These are phyloP conservation scores for Periconia sp. DNA, from an alignment of 2,329 filamentous ascomycete genomes.

Conservation along the genomic window DNA sequence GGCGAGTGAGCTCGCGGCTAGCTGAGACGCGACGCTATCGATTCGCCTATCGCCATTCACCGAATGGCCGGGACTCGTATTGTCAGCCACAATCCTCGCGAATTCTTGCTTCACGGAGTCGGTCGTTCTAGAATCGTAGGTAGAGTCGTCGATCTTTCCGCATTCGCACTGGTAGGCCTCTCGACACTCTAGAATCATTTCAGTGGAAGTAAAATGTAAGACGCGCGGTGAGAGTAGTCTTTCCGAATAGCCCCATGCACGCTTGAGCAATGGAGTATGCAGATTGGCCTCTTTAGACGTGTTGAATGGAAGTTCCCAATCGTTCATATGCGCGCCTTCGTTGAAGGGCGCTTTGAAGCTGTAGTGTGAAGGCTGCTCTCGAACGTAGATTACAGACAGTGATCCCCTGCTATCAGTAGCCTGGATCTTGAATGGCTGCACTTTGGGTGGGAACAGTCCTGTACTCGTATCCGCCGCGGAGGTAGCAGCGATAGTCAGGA, in stretches of 20 bases:
- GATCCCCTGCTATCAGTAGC: conserved; percentile 41
- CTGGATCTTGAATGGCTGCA: conserved; percentile 39
- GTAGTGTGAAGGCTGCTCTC: conserved; percentile 44
- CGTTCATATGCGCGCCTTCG: conserved; percentile 41
- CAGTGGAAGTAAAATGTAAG: conserved; percentile 41
- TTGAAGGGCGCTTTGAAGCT: conserved; percentile 44
- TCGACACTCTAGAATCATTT: conserved; percentile 46
- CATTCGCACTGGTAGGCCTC: conserved; percentile 45
- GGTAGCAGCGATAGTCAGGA: conserved; percentile 42
- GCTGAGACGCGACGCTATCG: conserved; percentile 35
- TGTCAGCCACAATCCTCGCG: conserved; percentile 28
- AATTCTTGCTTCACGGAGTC: conserved; percentile 44
- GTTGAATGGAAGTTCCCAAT: conserved; percentile 43
- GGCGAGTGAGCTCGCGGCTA: conserved; percentile 33
- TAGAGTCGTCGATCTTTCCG: conserved; percentile 36
- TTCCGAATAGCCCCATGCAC: conserved; percentile 43
- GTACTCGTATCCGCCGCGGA: conserved; percentile 36
- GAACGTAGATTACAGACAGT: conserved; percentile 36
- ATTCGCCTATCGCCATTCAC: conserved; percentile 24
- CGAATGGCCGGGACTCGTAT: conserved; percentile 12
- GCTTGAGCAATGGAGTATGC: conserved; percentile 39
- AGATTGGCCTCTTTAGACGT: conserved; percentile 33
- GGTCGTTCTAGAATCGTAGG: conserved; percentile 38
- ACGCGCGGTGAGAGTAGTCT: conserved; percentile 39
- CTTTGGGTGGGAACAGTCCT: conserved; percentile 31